Evolutionary conservation across 176 grass and related monocot genomes (phyloP), one percentile per base, ranked within the genome.

Genomic region (Alloteropsis semialata): DNA sequence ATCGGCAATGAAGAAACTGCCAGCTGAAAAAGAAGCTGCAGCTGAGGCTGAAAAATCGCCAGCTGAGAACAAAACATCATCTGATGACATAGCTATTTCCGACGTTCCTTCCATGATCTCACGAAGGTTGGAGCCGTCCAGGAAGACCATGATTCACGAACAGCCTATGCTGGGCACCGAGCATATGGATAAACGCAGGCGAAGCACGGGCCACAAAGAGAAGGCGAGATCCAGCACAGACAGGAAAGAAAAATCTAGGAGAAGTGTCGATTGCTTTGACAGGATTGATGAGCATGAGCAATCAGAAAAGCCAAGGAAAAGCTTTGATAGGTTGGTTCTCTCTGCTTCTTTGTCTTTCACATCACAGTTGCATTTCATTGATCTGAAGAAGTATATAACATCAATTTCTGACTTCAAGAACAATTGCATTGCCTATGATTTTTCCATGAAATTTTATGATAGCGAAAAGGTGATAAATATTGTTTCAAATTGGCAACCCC

Each of bases 231-330:
- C 49, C 25, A 90, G 72, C 55, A 79, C 76, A 38, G 84, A 95
- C 8, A 88, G 50, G 66, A 92, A 64, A 81, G 86, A 91, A 18
- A 90, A 50, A 76, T 95, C 89, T 38, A 93, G 96, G 85, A 95
- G 87, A 72, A 95, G 91, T 58, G 73, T 88, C 12, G 92, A 95
- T 42, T 73, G 41, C 2, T 74, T 86, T 80, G 91, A 89, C 39
- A 81, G 72, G 68, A 69, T 29, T 36, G 75, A 87, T 79, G 86
- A 86, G 17, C 28, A 62, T 9, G 86, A 94, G 54, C 89, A 88
- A 33, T 21, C 59, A 38, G 91, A 93, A 21, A 93, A 93, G 80
- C 96, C 96, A 80, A 98, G 92, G 87, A 98, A 95, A 84, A 98
- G 96, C 78, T 82, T 93, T 46, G 96, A 98, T 44, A 86, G 89